Evolutionary conservation across 1,139 yeast genomes (phyloP).

Genomic region (Debaryomycetaceae sp.): DNA sequence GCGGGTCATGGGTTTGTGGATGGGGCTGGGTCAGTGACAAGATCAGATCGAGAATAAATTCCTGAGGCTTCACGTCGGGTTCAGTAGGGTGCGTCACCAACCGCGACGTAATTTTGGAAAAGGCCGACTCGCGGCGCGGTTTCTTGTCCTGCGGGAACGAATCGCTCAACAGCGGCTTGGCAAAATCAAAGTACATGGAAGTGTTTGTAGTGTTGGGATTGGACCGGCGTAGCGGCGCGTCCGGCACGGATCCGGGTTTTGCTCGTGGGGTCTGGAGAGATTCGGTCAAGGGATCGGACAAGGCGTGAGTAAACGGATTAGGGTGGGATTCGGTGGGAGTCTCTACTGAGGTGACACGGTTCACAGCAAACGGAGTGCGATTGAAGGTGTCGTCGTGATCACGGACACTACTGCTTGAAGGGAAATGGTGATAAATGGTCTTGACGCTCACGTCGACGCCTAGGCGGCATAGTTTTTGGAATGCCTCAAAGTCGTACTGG

Average conservation of each 20-base stretch:
- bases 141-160: conserved; percentile 7
- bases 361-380: background rate
- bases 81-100: conserved; percentile 37
- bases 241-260: conserved; percentile 32
- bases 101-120: conserved; percentile 43
- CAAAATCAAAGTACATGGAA: conserved; percentile 17
- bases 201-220: conserved; percentile 14
- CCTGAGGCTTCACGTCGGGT: too few species aligned
- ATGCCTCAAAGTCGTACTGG: conserved; percentile 82
- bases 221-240: conserved; percentile 43
- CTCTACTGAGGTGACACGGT: background rate
- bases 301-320: conserved; percentile 4
- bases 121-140: conserved; percentile 18
- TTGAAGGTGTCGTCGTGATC: background rate
- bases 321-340: background rate
- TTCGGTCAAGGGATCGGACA: conserved; percentile 16
- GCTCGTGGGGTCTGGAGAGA: conserved; percentile 44
- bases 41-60: too few species aligned
- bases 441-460: conserved; percentile 60
- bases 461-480: conserved; percentile 61
- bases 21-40: too few species aligned
- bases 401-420: background rate
- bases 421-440: conserved; percentile 37
- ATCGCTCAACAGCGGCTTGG: conserved; percentile 24
- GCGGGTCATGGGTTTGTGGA: too few species aligned